Evolutionary conservation across 2,329 filamentous ascomycete species (phyloP).

Genomic region (Lachnellula occidentalis): DNA sequence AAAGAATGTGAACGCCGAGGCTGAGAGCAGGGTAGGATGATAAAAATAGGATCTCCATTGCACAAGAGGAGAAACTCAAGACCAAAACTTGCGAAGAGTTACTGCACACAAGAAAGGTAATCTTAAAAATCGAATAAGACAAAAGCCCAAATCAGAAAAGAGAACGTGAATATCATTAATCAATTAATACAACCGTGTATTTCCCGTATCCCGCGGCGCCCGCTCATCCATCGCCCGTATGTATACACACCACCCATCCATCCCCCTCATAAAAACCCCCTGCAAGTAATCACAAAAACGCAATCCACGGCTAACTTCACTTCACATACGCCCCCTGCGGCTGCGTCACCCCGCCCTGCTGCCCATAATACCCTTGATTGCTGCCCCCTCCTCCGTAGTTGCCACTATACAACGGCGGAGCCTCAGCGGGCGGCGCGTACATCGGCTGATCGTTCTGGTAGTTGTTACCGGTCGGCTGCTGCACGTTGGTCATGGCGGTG

Average conservation of each 20-base stretch:
- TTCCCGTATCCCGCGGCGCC: background rate
- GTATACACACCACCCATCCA: background rate
- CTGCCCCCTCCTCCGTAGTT: background rate
- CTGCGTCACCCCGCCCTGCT: slow-evolving; percentile 15
- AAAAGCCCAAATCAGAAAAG: background rate
- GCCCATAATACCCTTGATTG: slow-evolving; percentile 13
- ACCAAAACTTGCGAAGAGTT: too few relatives aligned
- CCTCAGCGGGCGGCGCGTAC: slow-evolving; percentile 9
- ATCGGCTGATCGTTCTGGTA: slow-evolving; percentile 2
- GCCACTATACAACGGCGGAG: slow-evolving; percentile 8
- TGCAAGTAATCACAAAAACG: too few relatives aligned
- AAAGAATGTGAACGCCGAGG: too few relatives aligned
- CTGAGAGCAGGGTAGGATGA: too few relatives aligned
- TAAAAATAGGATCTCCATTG: too few relatives aligned
- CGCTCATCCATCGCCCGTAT: background rate
- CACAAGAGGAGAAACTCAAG: too few relatives aligned
- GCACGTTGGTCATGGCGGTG: background rate
- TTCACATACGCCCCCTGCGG: slow-evolving; percentile 13
- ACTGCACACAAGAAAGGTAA: too few relatives aligned
- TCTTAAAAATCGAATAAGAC: too few relatives aligned
- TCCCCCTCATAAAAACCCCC: background rate
- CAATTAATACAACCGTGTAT: too few relatives aligned
- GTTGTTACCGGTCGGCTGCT: background rate
- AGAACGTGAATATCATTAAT: background rate
- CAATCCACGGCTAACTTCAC: too few relatives aligned